Evolutionary conservation across 768 basidiomycete genomes (phyloP).

Genomic region (Hemileccinum rubropunctum): DNA sequence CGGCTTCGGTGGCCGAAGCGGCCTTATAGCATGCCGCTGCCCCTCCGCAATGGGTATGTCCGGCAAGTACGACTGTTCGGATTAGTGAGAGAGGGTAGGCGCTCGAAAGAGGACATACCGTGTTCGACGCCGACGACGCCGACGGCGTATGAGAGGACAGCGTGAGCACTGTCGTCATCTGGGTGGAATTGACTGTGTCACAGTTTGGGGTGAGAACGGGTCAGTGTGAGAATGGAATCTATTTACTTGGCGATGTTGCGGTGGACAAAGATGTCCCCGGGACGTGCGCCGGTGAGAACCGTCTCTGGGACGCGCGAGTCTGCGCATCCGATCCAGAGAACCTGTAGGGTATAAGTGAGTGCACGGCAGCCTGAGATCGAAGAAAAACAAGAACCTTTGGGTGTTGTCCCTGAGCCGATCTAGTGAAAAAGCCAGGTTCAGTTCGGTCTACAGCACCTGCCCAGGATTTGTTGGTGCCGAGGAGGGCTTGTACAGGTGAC

Average conservation of each 20-base stretch:
- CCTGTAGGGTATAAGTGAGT: slow-evolving; percentile 36
- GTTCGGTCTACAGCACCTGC: slow-evolving; percentile 51
- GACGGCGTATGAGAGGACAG: slow-evolving; percentile 76
- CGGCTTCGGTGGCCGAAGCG: slow-evolving; percentile 6
- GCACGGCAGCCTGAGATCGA: too few relatives aligned
- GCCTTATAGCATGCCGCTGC: slow-evolving; percentile 54
- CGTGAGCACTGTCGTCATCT: slow-evolving; percentile 66
- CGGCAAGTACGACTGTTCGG: slow-evolving; percentile 70
- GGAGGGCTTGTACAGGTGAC: slow-evolving; percentile 22
- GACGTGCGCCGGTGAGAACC: slow-evolving; percentile 66
- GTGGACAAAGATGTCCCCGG: slow-evolving; percentile 87
- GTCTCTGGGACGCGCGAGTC: slow-evolving; percentile 89
- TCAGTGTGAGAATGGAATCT: too few relatives aligned
- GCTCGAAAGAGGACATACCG: too few relatives aligned
- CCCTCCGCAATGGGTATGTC: slow-evolving; percentile 84
- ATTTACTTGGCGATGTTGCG: slow-evolving; percentile 91
- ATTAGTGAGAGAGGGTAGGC: too few relatives aligned
- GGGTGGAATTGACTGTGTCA: slow-evolving; percentile 72
- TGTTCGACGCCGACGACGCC: slow-evolving; percentile 69
- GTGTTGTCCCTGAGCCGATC: slow-evolving; percentile 59
- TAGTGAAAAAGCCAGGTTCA: slow-evolving; percentile 63
- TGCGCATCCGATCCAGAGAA: slow-evolving; percentile 81
- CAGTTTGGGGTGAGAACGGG: too few relatives aligned
- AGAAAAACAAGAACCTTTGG: slow-evolving; percentile 57
- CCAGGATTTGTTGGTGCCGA: slow-evolving; percentile 66